These are phyloP conservation scores for Entomortierella lignicola DNA, from an alignment of 192 early-diverging fungal species.

Conservation along the genomic window DNA sequence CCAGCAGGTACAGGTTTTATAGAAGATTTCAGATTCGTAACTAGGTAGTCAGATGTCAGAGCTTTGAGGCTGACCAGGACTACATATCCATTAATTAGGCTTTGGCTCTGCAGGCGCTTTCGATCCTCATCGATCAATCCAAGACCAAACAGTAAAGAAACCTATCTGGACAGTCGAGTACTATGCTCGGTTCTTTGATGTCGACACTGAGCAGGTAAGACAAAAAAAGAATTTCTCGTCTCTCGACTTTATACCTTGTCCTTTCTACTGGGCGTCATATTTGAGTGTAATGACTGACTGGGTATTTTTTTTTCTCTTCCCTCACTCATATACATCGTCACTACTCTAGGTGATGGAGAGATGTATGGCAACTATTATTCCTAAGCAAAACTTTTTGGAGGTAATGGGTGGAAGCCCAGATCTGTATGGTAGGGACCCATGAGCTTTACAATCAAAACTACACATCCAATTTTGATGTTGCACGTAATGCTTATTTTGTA, in stretches of 20 bases:
- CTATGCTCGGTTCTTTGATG: constrained; percentile 92
- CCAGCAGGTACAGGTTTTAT: constrained; percentile 26
- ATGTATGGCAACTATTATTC: constrained; percentile 72
- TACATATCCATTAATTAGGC: constrained; percentile 9
- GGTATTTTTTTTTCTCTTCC: constrained; percentile 5
- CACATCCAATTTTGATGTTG: no score
- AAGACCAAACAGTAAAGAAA: constrained; percentile 41
- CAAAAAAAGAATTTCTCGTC: no score
- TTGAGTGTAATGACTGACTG: no score
- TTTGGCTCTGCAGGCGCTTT: constrained; percentile 32
- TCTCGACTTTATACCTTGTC: no score
- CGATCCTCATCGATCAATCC: constrained; percentile 44
- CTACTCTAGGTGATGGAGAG: constrained; percentile 75
- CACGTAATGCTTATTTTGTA: neutral
- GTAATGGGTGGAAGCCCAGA: constrained; percentile 89
- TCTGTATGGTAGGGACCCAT: constrained; percentile 79
- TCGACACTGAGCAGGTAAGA: constrained; percentile 83
- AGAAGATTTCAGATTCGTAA: no score
- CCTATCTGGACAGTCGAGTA: constrained; percentile 95
- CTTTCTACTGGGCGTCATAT: no score
- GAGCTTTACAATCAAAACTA: no score
- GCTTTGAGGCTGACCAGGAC: neutral
- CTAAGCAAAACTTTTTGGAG: constrained; percentile 84
- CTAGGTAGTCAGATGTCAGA: no score
- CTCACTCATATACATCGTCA: neutral